Evolutionary conservation across 805 yeast genomes (phyloP), one percentile per base, ranked within the genome.

Genomic region (Tetrapisispora pingtungensis): DNA sequence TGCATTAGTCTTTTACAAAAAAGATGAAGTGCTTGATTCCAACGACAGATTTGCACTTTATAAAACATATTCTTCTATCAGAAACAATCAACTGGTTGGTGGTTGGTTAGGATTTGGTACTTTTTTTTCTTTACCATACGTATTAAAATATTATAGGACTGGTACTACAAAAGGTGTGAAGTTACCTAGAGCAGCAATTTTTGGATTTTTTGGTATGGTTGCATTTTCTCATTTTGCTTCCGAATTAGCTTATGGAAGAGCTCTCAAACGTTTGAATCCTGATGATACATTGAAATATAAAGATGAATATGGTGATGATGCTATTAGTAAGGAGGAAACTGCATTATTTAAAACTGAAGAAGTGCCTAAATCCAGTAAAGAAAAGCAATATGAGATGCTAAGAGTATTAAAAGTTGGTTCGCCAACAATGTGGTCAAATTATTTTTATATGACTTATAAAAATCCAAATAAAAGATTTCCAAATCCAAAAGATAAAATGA

Each of bases 391-490:
- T 41, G 57, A 63, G 39, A 55, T 70, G 65, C 36, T 67, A 52
- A 46, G 54, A 13, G 44, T 66, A 19, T 46, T 69, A 17, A 55
- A 57, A 26, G 59, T 61, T 10, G 62, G 60, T 0, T 60, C 64
- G 36, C 57, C 71, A 5, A 53, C 68, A 1, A 63, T 57, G 54
- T 75, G 79, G 78, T 64, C 73, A 34, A 53, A 69, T 20, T 81
- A 81, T 57, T 81, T 74, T 57, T 64, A 68, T 40, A 59, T 68
- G 46, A 72, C 84, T 0, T 65, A 70, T 33, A 67, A 67, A 15
- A 74, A 80, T 51, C 78, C 81, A 0, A 69, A 67, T 18, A 68
- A 68, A 40, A 66, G 74, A 33, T 61, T 81, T 50, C 73, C 73
- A 44, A 81, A 81, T 53, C 88, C 88, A 6, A 63, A 71, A 52